A percentile compares a stretch with the other conserved stretches of the same genome.
Conservation (phyloP, 495 filamentous ascomycete species). For the Bryoglossum gracile region DNA sequence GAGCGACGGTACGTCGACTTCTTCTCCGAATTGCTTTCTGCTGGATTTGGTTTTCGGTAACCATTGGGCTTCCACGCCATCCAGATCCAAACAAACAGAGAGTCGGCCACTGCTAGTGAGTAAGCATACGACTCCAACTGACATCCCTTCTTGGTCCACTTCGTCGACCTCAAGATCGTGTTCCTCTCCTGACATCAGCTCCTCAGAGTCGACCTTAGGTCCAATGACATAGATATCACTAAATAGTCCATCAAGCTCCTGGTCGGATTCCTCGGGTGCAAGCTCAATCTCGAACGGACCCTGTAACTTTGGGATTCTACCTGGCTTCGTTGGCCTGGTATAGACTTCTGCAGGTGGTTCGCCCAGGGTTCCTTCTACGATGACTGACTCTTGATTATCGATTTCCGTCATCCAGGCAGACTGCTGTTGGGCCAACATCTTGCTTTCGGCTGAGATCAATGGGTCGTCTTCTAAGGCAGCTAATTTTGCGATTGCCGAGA, state of each 20-base stretch:
- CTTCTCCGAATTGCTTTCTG: constrained; percentile 9
- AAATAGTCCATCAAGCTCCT: constrained; percentile 59
- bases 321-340: constrained; percentile 59
- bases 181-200: constrained; percentile 56
- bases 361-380: constrained; percentile 34
- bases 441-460: constrained; percentile 44
- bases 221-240: constrained; percentile 50
- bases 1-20: constrained; percentile 30
- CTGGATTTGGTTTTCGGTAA: constrained; percentile 45
- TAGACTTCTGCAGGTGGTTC: constrained; percentile 52
- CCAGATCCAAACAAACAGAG: constrained; percentile 70
- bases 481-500: constrained; percentile 61
- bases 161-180: constrained; percentile 46
- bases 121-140: constrained; percentile 66
- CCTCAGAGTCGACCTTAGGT: constrained; percentile 44
- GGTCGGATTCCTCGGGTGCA: constrained; percentile 54
- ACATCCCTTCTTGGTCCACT: constrained; percentile 55
- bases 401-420: constrained; percentile 77
- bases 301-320: constrained; percentile 70
- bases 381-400: constrained; percentile 63
- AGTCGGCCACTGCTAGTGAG: constrained; percentile 65
- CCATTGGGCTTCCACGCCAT: constrained; percentile 80
- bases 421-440: constrained; percentile 60
- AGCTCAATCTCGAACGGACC: constrained; percentile 72
- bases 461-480: constrained; percentile 53